A percentile compares a stretch with the other conserved stretches of the same genome.
These are phyloP conservation scores for Penicillium brevicompactum DNA, from an alignment of 2,329 filamentous ascomycete species.

Conservation along the genomic window DNA sequence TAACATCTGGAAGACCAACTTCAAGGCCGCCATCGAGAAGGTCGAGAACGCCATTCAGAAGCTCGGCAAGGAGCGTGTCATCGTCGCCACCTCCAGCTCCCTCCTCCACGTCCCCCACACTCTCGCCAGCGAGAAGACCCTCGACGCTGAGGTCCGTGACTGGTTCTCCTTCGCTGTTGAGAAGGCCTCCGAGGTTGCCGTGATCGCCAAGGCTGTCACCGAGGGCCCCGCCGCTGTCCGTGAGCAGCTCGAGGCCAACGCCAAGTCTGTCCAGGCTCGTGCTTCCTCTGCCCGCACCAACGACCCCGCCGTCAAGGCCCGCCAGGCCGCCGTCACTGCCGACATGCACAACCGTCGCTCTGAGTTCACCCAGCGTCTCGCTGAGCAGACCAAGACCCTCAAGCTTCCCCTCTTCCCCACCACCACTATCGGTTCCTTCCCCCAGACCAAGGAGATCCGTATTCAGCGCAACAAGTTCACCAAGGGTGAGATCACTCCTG, in stretches of 20 bases:
- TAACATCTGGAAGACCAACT: constrained; percentile 99
- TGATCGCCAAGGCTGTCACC: constrained; percentile 96
- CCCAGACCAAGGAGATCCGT: constrained; percentile 98
- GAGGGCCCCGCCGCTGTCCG: constrained; percentile 85
- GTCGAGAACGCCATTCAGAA: constrained; percentile 91
- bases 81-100: constrained; percentile 94
- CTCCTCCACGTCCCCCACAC: constrained; percentile 99
- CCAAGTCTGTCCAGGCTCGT: constrained; percentile 88
- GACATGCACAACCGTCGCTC: constrained; percentile 92
- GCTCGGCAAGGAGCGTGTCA: constrained; percentile 95
- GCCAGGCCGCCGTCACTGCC: constrained; percentile 81
- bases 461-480: constrained; percentile 96
- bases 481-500: constrained; percentile 92
- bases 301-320: constrained; percentile 95
- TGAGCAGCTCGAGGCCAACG: constrained; percentile 92
- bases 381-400: constrained; percentile 87
- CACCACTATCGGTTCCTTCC: constrained; percentile 99
- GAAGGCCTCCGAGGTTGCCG: constrained; percentile 87
- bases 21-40: constrained; percentile 89
- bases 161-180: constrained; percentile 99
- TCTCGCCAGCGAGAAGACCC: constrained; percentile 97
- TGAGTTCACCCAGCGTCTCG: constrained; percentile 80
- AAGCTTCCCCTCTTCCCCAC: constrained; percentile 97
- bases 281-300: constrained; percentile 94
- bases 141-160: constrained; percentile 87